phyloP scores from a whole-genome alignment of 345 rosid genomes.

The Abelmoschus esculentus region DNA sequence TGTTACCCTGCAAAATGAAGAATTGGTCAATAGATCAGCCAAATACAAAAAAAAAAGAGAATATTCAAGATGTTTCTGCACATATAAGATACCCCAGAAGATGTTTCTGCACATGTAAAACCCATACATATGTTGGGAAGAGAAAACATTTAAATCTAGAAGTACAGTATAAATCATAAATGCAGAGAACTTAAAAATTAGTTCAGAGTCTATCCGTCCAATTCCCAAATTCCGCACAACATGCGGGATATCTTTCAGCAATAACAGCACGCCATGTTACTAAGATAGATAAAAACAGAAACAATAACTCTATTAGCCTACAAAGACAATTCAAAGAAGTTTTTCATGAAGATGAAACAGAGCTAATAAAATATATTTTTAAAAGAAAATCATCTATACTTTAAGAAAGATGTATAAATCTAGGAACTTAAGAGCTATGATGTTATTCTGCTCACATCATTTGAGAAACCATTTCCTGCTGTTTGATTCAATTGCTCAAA shows the following conservation, averaged over 20 bases:
- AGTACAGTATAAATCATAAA: neutral
- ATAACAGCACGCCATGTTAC: neutral
- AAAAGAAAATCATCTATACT: neutral
- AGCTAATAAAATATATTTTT: neutral
- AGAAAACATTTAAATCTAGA: neutral
- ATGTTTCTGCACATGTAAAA: neutral
- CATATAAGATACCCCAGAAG: neutral
- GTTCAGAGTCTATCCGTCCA: neutral
- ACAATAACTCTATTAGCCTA: neutral
- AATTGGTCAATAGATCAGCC: neutral
- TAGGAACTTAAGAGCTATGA: neutral
- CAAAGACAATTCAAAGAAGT: neutral
- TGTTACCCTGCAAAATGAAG: conserved; percentile 32
- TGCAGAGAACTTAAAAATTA: neutral
- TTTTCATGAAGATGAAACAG: neutral
- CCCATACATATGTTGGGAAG: neutral
- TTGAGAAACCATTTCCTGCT: conserved; percentile 25
- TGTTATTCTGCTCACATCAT: conserved; percentile 38
- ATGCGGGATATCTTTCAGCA: neutral
- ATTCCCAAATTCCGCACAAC: neutral
- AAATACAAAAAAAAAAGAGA: neutral
- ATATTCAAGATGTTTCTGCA: neutral
- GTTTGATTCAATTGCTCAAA: conserved; percentile 36
- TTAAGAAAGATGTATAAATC: neutral
- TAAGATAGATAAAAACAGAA: neutral